Base-by-base conservation (phyloP, 805 yeast species). In the Kodamaea leandrae region DNA sequence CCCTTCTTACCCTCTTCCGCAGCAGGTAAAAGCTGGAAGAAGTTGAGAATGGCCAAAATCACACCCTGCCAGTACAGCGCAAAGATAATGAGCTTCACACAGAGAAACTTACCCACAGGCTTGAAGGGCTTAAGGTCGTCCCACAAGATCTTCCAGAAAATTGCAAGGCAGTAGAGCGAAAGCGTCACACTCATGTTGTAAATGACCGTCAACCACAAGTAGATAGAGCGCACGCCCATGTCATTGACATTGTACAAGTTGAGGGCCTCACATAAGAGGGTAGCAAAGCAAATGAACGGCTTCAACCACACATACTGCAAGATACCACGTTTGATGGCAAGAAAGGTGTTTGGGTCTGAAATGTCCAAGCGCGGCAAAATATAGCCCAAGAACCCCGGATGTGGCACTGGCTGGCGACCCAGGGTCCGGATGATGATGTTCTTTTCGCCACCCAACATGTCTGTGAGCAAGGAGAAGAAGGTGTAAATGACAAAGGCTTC, bases 41-140 rank as follows among this genome's bases (percentile, higher is more conserved):
- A 66, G 63, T 74, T 66, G 32, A 83, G 53, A 1, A 78, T 54
- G 4, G 80, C 78, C 33, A 86, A 64, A 1, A 81, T 48, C 6
- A 84, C 64, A 0, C 95, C 88, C 58, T 93, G 99, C 99, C 99
- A 93, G 59, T 89, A 93, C n/a, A 96, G 86, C 17, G 96, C 98
- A 71, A 93, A 93, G 36, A 93, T 90, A 41, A 93, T 88, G 48
- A 89, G 72, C 57, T 93, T 93, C 35, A 93, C 96, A 64, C 97
- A 89, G 28, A 93, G 60, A 59, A 93, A 93, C 63, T 90, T 90
- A 8, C 95, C 89, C 77, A 93, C 81, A 3, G 98, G 98, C 41
- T 86, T 77, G 66, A 83, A 90, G 1, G 83, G 85, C 39, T 68
- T 74, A 50, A 93, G 71, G 52, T 90, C 97, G 2, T 56, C 58